A percentile compares a stretch with the other conserved stretches of the same genome.
Conservation (phyloP, 2,329 filamentous ascomycete species). For the Aspergillus hiratsukae region DNA sequence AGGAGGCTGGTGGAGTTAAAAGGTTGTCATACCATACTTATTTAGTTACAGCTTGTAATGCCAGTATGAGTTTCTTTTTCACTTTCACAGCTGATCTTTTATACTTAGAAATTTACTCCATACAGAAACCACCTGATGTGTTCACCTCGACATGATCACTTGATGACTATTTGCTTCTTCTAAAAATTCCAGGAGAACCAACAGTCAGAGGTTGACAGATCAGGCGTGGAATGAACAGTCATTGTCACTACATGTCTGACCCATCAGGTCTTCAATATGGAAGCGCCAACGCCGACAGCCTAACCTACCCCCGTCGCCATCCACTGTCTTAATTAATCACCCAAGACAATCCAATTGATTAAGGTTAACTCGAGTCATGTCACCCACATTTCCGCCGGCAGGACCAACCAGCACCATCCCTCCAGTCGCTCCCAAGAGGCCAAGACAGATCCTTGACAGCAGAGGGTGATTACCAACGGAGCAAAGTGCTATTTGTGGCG, state of each 20-base stretch:
- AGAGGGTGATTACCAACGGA: background rate
- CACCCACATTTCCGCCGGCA: background rate
- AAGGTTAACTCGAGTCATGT: constrained; percentile 3
- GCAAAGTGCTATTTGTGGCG: background rate
- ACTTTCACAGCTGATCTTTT: constrained; percentile 5
- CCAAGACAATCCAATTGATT: background rate
- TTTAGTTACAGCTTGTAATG: background rate
- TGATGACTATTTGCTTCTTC: constrained; percentile 5
- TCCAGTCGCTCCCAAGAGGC: background rate
- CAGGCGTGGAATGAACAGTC: background rate
- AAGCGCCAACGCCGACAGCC: background rate
- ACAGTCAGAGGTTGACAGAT: background rate
- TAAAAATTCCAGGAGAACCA: background rate
- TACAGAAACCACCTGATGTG: background rate
- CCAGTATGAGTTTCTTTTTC: constrained; percentile 2
- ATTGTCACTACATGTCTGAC: background rate
- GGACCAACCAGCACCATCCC: background rate
- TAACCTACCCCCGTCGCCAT: background rate
- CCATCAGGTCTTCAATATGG: background rate
- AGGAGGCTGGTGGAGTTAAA: background rate
- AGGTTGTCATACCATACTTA: background rate
- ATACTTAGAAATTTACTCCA: constrained; percentile 2
- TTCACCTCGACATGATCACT: constrained; percentile 10
- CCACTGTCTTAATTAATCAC: background rate
- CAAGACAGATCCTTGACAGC: background rate